Base-by-base conservation (phyloP, 768 basidiomycete species). In the Roridomyces roridus region DNA sequence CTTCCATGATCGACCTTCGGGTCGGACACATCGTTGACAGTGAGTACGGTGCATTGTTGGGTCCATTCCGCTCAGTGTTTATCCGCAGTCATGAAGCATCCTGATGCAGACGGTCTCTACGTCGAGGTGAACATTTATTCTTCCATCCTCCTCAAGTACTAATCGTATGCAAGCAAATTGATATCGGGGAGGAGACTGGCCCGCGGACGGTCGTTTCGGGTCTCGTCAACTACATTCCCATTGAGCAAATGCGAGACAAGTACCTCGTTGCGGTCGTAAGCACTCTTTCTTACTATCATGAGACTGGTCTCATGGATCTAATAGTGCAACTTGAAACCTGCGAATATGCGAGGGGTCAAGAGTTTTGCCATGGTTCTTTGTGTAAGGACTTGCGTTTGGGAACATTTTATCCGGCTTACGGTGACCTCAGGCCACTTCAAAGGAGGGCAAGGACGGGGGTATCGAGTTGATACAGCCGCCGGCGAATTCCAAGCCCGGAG, bases 301-400 rank as follows among this genome's bases (percentile, higher is more conserved):
- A 18, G 45, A 18, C 44, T 34, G 34, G 20, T 28, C 44, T 51
- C 11, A 49, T 24, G 31, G n/a, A 40, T 23, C 41, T 42, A 46
- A 43, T 46, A 92, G 90, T 94, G 91, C 71, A 96, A 98, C 72
- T 75, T 99, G 58, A 98, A 99, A 74, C 96, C 96, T 5, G 96
- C 91, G 7, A 88, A 81, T 63, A 98, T 99, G 96, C 88, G 96
- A 55, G 97, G 97, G 2, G 88, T 99, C 65, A 98, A 98, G 78
- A 96, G 94, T 57, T 96, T 91, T 67, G 97, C 95, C 28, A 98
- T 99, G 97, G 91, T 99, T 34, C 87, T 99, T 59, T 91, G 89
- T 68, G 94, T 94, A 71, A 43, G 87, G 72, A 24, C 45, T 49
- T 7, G 9, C 35, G 34, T 18, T 35, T 2, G 35, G 17, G 26